Percentiles rank a stretch among this genome's conserved stretches.
Conservation (phyloP, 2,329 filamentous ascomycete genomes). For the Pestalotiopsis sp. region DNA sequence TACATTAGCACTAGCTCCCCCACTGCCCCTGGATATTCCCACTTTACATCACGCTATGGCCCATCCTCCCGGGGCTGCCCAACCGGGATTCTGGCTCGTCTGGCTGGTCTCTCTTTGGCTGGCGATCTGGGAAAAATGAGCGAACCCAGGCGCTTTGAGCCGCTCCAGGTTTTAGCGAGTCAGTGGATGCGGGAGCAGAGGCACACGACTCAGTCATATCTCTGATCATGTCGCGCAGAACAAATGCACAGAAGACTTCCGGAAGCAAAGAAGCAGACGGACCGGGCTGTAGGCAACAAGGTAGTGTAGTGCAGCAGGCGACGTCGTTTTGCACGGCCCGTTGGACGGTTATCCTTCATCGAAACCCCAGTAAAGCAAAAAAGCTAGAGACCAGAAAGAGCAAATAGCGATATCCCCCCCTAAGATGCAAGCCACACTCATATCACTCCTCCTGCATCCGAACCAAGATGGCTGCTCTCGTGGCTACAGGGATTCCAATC, state of each 20-base stretch:
- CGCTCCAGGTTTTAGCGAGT: conserved; percentile 7
- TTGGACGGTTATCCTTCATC: neutral
- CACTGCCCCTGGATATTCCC: neutral
- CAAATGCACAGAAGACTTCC: too few relatives aligned
- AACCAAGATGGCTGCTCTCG: neutral
- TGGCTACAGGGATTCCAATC: neutral
- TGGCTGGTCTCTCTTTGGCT: too few relatives aligned
- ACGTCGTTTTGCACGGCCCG: neutral
- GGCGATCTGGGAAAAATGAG: neutral
- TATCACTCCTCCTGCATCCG: neutral
- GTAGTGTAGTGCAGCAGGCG: neutral
- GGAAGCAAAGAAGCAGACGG: too few relatives aligned
- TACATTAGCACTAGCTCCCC: neutral
- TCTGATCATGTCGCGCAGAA: neutral
- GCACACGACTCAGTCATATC: neutral
- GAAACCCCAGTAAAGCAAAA: neutral
- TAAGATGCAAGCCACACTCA: neutral
- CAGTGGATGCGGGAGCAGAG: neutral
- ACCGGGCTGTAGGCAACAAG: too few relatives aligned
- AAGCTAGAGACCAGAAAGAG: neutral
- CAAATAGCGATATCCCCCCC: neutral
- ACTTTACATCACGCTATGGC: neutral
- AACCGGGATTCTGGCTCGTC: neutral
- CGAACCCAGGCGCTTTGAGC: neutral
- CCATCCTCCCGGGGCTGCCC: neutral